Evolutionary conservation across 202 grass and related monocot genomes (phyloP).

Genomic region (Tripidium arundinaceum): DNA sequence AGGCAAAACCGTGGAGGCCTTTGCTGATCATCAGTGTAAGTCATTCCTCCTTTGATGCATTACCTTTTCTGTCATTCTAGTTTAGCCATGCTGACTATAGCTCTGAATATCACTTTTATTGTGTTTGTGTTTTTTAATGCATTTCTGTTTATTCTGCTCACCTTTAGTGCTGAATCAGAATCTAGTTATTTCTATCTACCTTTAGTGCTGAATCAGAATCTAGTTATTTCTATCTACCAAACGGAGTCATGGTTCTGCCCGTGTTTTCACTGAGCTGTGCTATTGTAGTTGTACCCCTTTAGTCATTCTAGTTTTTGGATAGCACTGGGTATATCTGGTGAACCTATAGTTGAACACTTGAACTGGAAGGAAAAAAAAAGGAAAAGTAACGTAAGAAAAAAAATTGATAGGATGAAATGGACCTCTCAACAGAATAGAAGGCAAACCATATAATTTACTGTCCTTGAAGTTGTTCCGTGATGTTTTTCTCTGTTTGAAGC

Average conservation of each 20-base stretch:
- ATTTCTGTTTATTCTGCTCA: constrained; percentile 24
- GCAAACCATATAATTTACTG: neutral
- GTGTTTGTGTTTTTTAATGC: neutral
- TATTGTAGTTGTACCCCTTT: neutral
- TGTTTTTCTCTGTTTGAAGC: constrained; percentile 2
- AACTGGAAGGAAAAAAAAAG: constrained; percentile 10
- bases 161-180: constrained; percentile 7
- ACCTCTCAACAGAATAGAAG: constrained; percentile 16
- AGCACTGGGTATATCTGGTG: neutral
- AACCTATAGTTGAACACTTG: constrained; percentile 14
- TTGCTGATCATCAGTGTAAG: constrained; percentile 43
- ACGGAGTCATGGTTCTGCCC: neutral
- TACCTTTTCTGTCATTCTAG: neutral
- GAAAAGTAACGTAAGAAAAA: neutral
- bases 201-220: neutral
- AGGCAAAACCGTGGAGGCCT: neutral
- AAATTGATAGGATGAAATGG: constrained; percentile 26
- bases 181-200: neutral
- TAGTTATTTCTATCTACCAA: neutral
- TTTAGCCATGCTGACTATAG: neutral
- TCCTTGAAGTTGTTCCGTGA: constrained; percentile 16
- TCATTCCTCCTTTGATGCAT: neutral
- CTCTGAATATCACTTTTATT: neutral
- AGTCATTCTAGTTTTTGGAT: constrained; percentile 23
- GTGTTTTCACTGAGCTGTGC: constrained; percentile 2